phyloP scores from a whole-genome alignment of 2,329 filamentous ascomycete genomes.

The Botryotinia narcissicola region DNA sequence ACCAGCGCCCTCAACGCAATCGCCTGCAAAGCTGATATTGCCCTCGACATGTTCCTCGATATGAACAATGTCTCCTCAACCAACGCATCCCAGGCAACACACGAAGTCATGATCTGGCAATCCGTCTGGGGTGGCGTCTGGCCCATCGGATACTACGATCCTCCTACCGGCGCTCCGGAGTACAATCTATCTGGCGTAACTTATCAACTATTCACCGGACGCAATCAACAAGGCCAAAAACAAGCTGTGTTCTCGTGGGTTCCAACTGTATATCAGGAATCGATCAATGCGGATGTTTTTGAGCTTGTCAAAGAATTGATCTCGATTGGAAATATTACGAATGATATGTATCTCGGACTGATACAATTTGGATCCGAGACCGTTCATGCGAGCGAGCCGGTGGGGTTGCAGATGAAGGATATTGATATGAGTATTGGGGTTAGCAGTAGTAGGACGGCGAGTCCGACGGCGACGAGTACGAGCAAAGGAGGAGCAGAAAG shows the following conservation, averaged over 20 bases:
- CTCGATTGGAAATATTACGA: neutral
- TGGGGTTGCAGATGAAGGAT: conserved; percentile 7
- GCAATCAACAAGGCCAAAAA: conserved; percentile 15
- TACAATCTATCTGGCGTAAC: conserved; percentile 3
- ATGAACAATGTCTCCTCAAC: neutral
- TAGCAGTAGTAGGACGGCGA: neutral
- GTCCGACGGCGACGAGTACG: neutral
- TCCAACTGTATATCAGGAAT: conserved; percentile 2
- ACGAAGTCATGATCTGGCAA: conserved; percentile 20
- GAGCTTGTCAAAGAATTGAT: neutral
- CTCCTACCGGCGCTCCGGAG: neutral
- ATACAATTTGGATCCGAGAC: conserved; percentile 16
- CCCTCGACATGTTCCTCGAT: conserved; percentile 19
- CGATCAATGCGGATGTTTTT: conserved; percentile 3
- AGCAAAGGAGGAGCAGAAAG: conserved; percentile 1
- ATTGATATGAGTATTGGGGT: conserved; percentile 12
- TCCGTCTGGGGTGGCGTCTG: conserved; percentile 18
- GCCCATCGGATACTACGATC: conserved; percentile 16
- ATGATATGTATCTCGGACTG: conserved; percentile 13
- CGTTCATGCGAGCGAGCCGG: neutral
- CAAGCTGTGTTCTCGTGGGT: conserved; percentile 14
- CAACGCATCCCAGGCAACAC: conserved; percentile 10
- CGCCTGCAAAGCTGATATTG: conserved; percentile 19
- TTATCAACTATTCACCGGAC: conserved; percentile 2
- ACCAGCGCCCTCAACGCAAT: neutral